Evolutionary conservation across 352 stramenopile genomes (phyloP).

Genomic region (Thraustotheca clavata): DNA sequence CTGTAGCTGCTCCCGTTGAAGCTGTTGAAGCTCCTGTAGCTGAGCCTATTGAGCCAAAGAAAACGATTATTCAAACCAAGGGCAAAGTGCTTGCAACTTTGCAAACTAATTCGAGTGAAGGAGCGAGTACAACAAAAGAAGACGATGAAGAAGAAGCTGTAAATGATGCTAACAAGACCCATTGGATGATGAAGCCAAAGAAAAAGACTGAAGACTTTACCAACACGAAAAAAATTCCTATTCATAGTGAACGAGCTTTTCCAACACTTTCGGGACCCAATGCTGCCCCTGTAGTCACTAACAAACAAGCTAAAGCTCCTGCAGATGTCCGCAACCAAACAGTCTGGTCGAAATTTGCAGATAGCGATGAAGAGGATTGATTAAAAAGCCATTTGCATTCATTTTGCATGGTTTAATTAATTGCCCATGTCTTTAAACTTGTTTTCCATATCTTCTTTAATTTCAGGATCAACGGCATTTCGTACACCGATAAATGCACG

Average conservation of each 20-base stretch:
- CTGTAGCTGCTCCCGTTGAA: not conserved
- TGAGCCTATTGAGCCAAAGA: not conserved
- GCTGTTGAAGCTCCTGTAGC: not conserved
- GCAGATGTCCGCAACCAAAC: constrained; percentile 17
- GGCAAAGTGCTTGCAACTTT: constrained; percentile 13
- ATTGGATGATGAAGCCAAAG: constrained; percentile 17
- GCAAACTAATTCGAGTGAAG: not conserved
- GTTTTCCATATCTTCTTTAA: constrained; percentile 88
- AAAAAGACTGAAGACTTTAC: not conserved
- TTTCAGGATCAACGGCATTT: constrained; percentile 79
- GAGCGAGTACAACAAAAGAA: too few relatives aligned
- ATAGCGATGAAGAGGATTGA: constrained; percentile 17
- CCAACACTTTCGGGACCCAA: constrained; percentile 1
- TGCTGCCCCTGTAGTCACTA: not conserved
- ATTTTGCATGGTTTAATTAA: too few relatives aligned
- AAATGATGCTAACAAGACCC: not conserved
- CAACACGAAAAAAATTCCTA: constrained; percentile 4
- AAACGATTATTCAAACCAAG: constrained; percentile 17
- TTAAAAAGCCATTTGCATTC: too few relatives aligned
- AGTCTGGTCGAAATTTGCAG: constrained; percentile 3
- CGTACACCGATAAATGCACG: constrained; percentile 80
- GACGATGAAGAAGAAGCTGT: not conserved
- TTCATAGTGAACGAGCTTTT: constrained; percentile 16
- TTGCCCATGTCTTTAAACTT: constrained; percentile 76
- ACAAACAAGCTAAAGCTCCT: constrained; percentile 9